phyloP scores from a whole-genome alignment of 441 rosid species.

The Jatropha podagrica region DNA sequence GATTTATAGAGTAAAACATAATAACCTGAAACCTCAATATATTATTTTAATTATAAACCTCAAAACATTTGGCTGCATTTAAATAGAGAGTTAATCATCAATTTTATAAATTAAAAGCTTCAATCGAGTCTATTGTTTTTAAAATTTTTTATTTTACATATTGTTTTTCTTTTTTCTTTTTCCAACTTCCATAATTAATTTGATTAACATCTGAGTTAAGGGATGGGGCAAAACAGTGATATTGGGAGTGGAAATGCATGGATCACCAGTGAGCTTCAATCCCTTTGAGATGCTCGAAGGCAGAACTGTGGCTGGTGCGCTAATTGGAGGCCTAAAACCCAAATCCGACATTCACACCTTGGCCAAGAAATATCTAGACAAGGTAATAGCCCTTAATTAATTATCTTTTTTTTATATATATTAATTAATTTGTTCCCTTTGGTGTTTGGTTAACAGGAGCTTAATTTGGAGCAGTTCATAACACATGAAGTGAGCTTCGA shows the following conservation, averaged over 20 bases:
- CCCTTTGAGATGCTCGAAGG: slow-evolving; percentile 39
- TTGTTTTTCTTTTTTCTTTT: too few species aligned
- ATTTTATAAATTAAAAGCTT: too few species aligned
- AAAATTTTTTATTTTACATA: too few species aligned
- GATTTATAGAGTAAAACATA: too few species aligned
- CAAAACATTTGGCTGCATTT: too few species aligned
- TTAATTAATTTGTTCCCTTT: background rate
- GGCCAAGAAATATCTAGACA: slow-evolving; percentile 35
- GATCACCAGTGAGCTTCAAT: slow-evolving; percentile 13
- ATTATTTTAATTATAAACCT: too few species aligned
- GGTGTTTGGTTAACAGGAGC: background rate
- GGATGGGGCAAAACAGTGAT: slow-evolving; percentile 6
- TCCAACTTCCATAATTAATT: too few species aligned
- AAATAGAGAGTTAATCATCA: too few species aligned
- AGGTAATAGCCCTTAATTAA: slow-evolving; percentile 21
- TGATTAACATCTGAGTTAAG: background rate
- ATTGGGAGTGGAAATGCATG: slow-evolving; percentile 5
- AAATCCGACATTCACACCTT: slow-evolving; percentile 40
- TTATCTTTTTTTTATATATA: background rate
- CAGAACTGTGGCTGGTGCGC: slow-evolving; percentile 37
- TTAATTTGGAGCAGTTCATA: background rate
- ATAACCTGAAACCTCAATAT: too few species aligned
- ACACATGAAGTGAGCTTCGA: slow-evolving; percentile 7
- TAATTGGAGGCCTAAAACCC: slow-evolving; percentile 56
- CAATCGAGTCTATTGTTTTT: too few species aligned